These are phyloP conservation scores for Skeletonema marinoi DNA, from an alignment of 108 stramenopile genomes.

Conservation along the genomic window DNA sequence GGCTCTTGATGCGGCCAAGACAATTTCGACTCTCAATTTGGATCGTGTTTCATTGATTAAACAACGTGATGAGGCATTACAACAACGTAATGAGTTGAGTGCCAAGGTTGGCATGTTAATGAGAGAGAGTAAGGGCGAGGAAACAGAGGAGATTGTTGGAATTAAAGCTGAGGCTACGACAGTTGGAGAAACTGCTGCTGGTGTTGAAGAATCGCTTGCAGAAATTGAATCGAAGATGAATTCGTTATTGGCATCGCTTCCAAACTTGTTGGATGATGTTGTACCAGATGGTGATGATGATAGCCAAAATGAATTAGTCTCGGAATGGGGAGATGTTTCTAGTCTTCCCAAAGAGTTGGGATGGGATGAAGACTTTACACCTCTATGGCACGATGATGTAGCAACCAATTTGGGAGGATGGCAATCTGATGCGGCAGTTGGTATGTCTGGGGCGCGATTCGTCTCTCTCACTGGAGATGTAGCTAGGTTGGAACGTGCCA, in stretches of 20 bases:
- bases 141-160: slow-evolving; percentile 51
- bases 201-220: slow-evolving; percentile 56
- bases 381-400: slow-evolving; percentile 96
- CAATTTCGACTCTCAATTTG: slow-evolving; percentile 53
- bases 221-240: slow-evolving; percentile 76
- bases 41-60: slow-evolving; percentile 71
- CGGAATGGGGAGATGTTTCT: slow-evolving; percentile 77
- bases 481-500: slow-evolving; percentile 93
- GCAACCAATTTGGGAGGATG: slow-evolving; percentile 85
- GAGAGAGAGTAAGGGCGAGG: slow-evolving; percentile 54
- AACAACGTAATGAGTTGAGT: slow-evolving; percentile 73
- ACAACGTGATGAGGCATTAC: slow-evolving; percentile 71
- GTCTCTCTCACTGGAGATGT: slow-evolving; percentile 85
- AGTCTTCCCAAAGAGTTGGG: slow-evolving; percentile 67
- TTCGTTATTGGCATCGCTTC: slow-evolving; percentile 77
- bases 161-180: slow-evolving; percentile 28
- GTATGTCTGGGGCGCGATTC: slow-evolving; percentile 93
- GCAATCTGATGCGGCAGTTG: slow-evolving; percentile 84
- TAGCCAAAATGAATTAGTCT: slow-evolving; percentile 77
- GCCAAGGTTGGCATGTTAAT: slow-evolving; percentile 76
- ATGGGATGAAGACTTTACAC: slow-evolving; percentile 79
- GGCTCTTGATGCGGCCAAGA: slow-evolving; percentile 64
- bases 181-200: slow-evolving; percentile 65
- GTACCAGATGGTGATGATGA: slow-evolving; percentile 92
- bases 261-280: slow-evolving; percentile 91